These are phyloP conservation scores for Diplogelasinospora grovesii DNA, from an alignment of 495 filamentous ascomycete species.

Conservation along the genomic window DNA sequence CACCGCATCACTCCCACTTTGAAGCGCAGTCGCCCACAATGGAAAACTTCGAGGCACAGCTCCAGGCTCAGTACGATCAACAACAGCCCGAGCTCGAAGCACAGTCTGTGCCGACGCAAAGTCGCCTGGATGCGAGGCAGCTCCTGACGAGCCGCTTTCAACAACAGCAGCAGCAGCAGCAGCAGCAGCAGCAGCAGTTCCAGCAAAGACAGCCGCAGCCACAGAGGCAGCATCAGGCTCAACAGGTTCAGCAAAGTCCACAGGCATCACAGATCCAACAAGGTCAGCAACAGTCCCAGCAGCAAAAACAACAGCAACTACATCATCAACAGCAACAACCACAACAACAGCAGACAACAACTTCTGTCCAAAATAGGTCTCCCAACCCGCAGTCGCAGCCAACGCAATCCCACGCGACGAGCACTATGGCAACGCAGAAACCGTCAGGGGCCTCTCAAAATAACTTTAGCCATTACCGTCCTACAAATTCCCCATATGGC, in stretches of 20 bases:
- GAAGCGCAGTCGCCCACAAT: slow-evolving; percentile 26
- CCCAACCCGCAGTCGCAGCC: slow-evolving; percentile 21
- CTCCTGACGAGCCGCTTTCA: slow-evolving; percentile 14
- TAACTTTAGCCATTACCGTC: slow-evolving; percentile 18
- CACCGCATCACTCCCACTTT: slow-evolving; percentile 19
- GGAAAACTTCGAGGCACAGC: slow-evolving; percentile 27
- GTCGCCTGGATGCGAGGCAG: slow-evolving; percentile 10
- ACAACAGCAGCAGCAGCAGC: slow-evolving; percentile 18
- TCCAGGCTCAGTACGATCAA: slow-evolving; percentile 27
- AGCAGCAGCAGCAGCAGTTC: slow-evolving; percentile 16
- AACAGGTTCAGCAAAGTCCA: slow-evolving; percentile 11
- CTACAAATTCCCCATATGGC: slow-evolving; percentile 11
- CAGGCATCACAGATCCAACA: slow-evolving; percentile 16
- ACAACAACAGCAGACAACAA: slow-evolving; percentile 11
- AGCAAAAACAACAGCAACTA: slow-evolving; percentile 9
- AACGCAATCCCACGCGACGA: slow-evolving; percentile 13
- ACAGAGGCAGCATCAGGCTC: slow-evolving; percentile 8
- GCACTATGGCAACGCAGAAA: slow-evolving; percentile 13
- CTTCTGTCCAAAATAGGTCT: slow-evolving; percentile 17
- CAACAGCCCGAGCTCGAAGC: slow-evolving; percentile 19
- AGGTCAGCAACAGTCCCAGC: slow-evolving; percentile 3
- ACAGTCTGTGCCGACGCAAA: slow-evolving; percentile 6
- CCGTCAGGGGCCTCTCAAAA: slow-evolving; percentile 12
- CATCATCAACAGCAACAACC: slow-evolving; percentile 15
- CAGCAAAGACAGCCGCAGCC: slow-evolving; percentile 18